phyloP scores from a whole-genome alignment of 1,284 basidiomycete genomes.

The Peniophora sp. region DNA sequence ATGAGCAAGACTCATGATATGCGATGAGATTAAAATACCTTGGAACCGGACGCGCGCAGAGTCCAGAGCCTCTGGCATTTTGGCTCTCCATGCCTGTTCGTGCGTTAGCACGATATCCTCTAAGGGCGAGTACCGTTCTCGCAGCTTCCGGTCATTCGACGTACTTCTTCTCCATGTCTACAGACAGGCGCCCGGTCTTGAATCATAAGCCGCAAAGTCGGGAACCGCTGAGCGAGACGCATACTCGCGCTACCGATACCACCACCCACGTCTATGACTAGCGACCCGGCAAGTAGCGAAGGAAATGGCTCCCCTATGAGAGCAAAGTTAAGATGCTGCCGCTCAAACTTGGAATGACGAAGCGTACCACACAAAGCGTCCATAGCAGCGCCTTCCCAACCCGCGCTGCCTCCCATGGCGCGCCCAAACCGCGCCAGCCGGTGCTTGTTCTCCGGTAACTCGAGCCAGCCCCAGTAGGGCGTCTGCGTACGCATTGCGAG shows the following conservation, averaged over 20 bases:
- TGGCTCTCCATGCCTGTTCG: slow-evolving; percentile 47
- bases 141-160: slow-evolving; percentile 8
- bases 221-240: slow-evolving; percentile 7
- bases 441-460: slow-evolving; percentile 21
- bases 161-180: slow-evolving; percentile 35
- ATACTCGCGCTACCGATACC: slow-evolving; percentile 9
- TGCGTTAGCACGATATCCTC: neutral
- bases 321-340: slow-evolving; percentile 4
- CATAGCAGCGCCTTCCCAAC: slow-evolving; percentile 51
- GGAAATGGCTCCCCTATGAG: slow-evolving; percentile 45
- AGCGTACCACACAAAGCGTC: slow-evolving; percentile 31
- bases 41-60: slow-evolving; percentile 50
- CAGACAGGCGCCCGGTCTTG: slow-evolving; percentile 12
- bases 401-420: slow-evolving; percentile 55
- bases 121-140: too few species aligned
- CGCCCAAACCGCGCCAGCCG: slow-evolving; percentile 59
- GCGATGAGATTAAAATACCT: too few species aligned
- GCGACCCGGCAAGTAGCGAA: slow-evolving; percentile 34
- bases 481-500: slow-evolving; percentile 21
- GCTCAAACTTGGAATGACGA: neutral
- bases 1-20: too few species aligned
- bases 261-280: slow-evolving; percentile 15
- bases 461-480: slow-evolving; percentile 31
- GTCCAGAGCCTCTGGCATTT: slow-evolving; percentile 53
- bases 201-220: slow-evolving; percentile 13